These are phyloP conservation scores for Xylariaceae sp. DNA, from an alignment of 2,329 filamentous ascomycete genomes.

Conservation along the genomic window DNA sequence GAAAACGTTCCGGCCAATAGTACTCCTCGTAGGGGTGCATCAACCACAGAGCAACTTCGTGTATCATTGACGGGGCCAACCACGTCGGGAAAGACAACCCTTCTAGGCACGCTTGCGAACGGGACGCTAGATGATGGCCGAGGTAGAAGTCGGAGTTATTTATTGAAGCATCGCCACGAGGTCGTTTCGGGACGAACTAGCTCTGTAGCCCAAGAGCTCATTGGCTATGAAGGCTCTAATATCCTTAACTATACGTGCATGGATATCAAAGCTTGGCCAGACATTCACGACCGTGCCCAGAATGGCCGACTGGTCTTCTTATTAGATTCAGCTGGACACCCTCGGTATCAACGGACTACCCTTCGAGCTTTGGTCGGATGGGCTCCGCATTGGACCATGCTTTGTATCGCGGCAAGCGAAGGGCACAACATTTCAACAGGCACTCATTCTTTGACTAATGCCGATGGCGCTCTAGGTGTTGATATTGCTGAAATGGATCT, in stretches of 20 bases:
- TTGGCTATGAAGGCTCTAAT: slow-evolving; percentile 64
- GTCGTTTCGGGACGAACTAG: slow-evolving; percentile 88
- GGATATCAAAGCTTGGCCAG: slow-evolving; percentile 88
- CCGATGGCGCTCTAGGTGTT: slow-evolving; percentile 47
- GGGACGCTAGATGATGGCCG: slow-evolving; percentile 86
- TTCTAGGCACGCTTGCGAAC: slow-evolving; percentile 82
- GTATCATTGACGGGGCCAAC: slow-evolving; percentile 86
- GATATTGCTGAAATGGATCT: slow-evolving; percentile 59
- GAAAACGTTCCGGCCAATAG: slow-evolving; percentile 15
- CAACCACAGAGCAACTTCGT: slow-evolving; percentile 68
- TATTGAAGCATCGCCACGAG: slow-evolving; percentile 90
- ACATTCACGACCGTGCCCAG: slow-evolving; percentile 77
- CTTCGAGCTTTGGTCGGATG: slow-evolving; percentile 88
- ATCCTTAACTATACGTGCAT: slow-evolving; percentile 81
- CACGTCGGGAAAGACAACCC: slow-evolving; percentile 84
- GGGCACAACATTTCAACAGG: slow-evolving; percentile 40
- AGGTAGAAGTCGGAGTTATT: slow-evolving; percentile 79
- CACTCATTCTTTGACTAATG: slow-evolving; percentile 41
- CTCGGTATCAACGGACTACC: slow-evolving; percentile 82
- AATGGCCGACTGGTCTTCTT: slow-evolving; percentile 76
- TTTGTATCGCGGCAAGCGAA: slow-evolving; percentile 81
- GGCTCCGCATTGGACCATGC: slow-evolving; percentile 87
- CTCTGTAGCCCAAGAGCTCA: slow-evolving; percentile 86
- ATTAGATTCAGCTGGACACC: slow-evolving; percentile 86
- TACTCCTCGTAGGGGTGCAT: slow-evolving; percentile 40